Evolutionary conservation across 345 rosid species (phyloP).

Genomic region (Rhizophora mangle): DNA sequence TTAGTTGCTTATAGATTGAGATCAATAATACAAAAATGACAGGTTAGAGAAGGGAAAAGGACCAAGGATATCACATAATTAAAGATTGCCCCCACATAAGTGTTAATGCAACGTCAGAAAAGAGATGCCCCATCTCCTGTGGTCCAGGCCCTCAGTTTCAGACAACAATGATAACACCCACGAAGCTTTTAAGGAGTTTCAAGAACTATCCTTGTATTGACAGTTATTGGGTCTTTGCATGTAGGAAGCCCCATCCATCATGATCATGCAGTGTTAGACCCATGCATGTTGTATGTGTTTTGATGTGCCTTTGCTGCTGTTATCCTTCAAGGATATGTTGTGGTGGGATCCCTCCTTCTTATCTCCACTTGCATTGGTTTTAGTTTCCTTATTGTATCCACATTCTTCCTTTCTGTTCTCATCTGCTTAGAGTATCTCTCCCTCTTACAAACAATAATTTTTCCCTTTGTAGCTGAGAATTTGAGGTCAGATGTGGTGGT

Average conservation of each 20-base stretch:
- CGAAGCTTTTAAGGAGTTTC: slow-evolving; percentile 39
- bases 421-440: slow-evolving; percentile 17
- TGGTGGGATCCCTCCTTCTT: slow-evolving; percentile 34
- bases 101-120: slow-evolving; percentile 42
- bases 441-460: slow-evolving; percentile 5
- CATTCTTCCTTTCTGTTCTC: slow-evolving; percentile 33
- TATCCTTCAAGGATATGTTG: slow-evolving; percentile 5
- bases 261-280: slow-evolving; percentile 16
- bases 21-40: neutral
- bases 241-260: slow-evolving; percentile 22
- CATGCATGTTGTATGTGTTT: slow-evolving; percentile 19
- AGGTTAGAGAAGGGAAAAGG: slow-evolving; percentile 4
- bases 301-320: neutral
- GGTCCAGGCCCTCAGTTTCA: slow-evolving; percentile 45
- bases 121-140: slow-evolving; percentile 37
- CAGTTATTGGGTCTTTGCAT: slow-evolving; percentile 28
- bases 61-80: slow-evolving; percentile 22
- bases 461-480: neutral
- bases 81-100: slow-evolving; percentile 25
- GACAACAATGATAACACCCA: slow-evolving; percentile 43
- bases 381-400: slow-evolving; percentile 18
- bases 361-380: slow-evolving; percentile 24
- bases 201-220: slow-evolving; percentile 35
- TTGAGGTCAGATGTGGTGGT: slow-evolving; percentile 22
- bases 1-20: neutral